phyloP scores from a whole-genome alignment of 257 asterid genomes.

The Paulownia fortunei region DNA sequence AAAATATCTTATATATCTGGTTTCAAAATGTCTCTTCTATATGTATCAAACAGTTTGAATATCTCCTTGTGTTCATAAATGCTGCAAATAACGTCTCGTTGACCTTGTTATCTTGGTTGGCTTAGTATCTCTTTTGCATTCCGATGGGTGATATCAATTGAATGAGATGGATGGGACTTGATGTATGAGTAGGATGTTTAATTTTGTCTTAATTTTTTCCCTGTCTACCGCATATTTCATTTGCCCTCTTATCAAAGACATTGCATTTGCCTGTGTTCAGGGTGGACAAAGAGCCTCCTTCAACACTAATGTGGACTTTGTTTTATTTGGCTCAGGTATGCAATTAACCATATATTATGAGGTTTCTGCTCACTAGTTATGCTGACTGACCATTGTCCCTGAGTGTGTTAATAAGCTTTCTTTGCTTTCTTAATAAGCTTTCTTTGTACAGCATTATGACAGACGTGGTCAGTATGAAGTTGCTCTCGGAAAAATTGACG shows the following conservation, averaged over 20 bases:
- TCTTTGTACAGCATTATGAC: constrained; percentile 86
- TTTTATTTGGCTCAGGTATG: constrained; percentile 96
- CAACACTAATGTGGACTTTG: constrained; percentile 91
- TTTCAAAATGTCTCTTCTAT: not conserved
- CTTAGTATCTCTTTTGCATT: not conserved
- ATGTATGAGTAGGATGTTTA: not conserved
- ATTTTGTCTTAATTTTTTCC: not conserved
- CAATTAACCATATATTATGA: constrained; percentile 19
- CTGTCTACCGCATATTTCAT: constrained; percentile 19
- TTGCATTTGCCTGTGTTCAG: constrained; percentile 52
- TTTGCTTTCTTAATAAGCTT: constrained; percentile 39
- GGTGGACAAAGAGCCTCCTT: constrained; percentile 87
- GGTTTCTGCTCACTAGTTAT: not conserved
- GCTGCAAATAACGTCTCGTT: not conserved
- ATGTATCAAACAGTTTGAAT: not conserved
- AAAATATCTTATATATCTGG: not conserved
- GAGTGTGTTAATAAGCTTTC: constrained; percentile 6
- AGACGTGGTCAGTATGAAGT: constrained; percentile 73
- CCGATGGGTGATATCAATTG: not conserved
- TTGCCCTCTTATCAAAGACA: constrained; percentile 11
- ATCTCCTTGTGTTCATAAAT: not conserved
- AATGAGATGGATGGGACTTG: constrained; percentile 3
- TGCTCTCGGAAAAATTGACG: constrained; percentile 83
- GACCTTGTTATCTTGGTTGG: not conserved
- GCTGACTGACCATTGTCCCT: constrained; percentile 15